A percentile compares a stretch with the other conserved stretches of the same genome.
Conservation (phyloP, 371 early-diverging fungal genomes). For the Zychaea mexicana region DNA sequence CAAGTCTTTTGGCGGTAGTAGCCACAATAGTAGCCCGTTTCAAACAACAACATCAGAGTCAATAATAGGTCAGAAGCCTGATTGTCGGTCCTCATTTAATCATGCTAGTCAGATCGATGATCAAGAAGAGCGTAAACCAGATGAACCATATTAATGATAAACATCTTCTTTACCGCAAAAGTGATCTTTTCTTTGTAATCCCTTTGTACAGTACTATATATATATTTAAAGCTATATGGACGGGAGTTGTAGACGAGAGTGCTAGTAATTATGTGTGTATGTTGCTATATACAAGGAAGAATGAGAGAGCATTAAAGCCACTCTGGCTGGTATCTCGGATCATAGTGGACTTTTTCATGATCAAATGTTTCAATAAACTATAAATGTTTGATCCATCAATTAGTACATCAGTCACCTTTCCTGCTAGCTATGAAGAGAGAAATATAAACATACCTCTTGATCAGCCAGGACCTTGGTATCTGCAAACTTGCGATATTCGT, state of each 20-base stretch:
- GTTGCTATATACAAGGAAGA: conserved; percentile 7
- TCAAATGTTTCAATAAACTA: conserved; percentile 80
- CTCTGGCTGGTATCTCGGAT: conserved; percentile 52
- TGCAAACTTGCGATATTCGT: conserved; percentile 92
- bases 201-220: conserved; percentile 6
- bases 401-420: background rate
- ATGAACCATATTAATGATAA: conserved; percentile 2
- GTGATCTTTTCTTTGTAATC: background rate
- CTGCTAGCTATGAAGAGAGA: background rate
- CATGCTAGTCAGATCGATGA: conserved; percentile 22
- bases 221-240: background rate
- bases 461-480: conserved; percentile 91
- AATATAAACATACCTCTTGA: conserved; percentile 75
- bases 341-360: conserved; percentile 55
- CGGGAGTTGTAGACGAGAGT: background rate
- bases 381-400: background rate
- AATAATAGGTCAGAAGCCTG: conserved; percentile 18
- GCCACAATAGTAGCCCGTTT: background rate
- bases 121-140: conserved; percentile 20
- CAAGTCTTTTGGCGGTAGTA: no score
- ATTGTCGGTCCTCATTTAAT: conserved; percentile 24
- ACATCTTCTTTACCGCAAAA: background rate
- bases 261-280: background rate
- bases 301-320: conserved; percentile 39
- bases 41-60: conserved; percentile 8